Evolutionary conservation across 177 flowering plant species (phyloP).

Genomic region (Tripterygium wilfordii): DNA sequence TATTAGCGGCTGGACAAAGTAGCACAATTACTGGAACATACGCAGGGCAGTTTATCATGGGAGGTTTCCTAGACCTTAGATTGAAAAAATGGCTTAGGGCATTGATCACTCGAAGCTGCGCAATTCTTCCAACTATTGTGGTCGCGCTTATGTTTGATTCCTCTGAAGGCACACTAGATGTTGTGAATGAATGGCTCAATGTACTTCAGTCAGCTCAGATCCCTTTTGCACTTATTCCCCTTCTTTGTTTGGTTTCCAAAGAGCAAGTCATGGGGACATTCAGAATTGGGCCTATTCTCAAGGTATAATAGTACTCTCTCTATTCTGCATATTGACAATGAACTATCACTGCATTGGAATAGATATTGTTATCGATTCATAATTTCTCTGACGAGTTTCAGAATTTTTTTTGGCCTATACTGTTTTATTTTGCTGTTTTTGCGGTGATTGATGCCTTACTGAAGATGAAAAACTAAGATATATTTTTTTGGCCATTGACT

Average conservation of each 20-base stretch:
- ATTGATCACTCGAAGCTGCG: constrained; percentile 44
- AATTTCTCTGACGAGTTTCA: not conserved
- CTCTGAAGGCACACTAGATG: constrained; percentile 32
- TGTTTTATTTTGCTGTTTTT: too few species aligned
- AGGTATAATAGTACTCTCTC: constrained; percentile 23
- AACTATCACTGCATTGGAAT: not conserved
- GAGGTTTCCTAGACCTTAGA: constrained; percentile 39
- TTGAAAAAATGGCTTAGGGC: constrained; percentile 50
- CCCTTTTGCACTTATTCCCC: constrained; percentile 49
- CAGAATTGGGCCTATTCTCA: constrained; percentile 33
- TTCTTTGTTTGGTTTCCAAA: constrained; percentile 43
- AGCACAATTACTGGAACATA: constrained; percentile 53
- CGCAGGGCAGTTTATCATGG: constrained; percentile 56
- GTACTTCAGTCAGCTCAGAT: constrained; percentile 49
- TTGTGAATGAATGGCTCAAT: constrained; percentile 45
- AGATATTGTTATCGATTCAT: not conserved
- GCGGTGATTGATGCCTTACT: too few species aligned
- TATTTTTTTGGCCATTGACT: too few species aligned
- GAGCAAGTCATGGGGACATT: constrained; percentile 43
- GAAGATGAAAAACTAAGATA: too few species aligned
- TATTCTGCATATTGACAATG: not conserved
- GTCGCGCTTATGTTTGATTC: constrained; percentile 44
- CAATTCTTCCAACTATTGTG: constrained; percentile 43
- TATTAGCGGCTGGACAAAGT: constrained; percentile 52
- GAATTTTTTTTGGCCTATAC: too few species aligned